Base-by-base conservation (phyloP, 2,329 filamentous ascomycete genomes). In the Ceratocystis variospora region DNA sequence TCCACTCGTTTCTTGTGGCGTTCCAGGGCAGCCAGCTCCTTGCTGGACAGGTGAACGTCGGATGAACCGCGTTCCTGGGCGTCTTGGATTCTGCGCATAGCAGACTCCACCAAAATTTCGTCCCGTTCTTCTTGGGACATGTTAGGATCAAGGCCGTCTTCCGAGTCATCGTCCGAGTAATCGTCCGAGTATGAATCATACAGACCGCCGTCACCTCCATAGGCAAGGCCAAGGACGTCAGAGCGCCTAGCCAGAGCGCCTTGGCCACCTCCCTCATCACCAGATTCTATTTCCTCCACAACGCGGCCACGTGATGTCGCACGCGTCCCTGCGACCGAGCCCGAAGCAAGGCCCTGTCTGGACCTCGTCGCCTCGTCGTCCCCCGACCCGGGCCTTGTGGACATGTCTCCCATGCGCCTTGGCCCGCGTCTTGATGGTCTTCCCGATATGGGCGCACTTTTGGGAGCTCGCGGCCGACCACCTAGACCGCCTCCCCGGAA, bases 401-500 rank as follows among this genome's bases (percentile, higher is more conserved):
- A 53, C 59, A 68, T 66, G 64, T 68, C 76, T 72, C 74, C 79
- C 78, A 72, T 73, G 73, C 63, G 66, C 65, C 83, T 84, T 81
- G 83, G 82, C 79, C 81, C 85, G 83, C 86, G 88, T 88, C 90
- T 88, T 83, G 90, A 66, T 68, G 91, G 90, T 96, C 93, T 96
- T 96, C 92, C 93, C 93, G 89, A 92, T 85, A 81, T 87, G 89
- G 92, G 91, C 91, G 88, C 87, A 83, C 78, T 79, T 86, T 87
- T 82, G 84, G 92, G 93, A 96, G 92, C 88, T 94, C 88, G 94
- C 94, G 93, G 93, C 90, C 93, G 94, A 97, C 92, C 92, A 95
- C 84, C 87, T 97, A 99, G 89, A 99, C 94, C 92, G 94, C 93
- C 93, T 99, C 94, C 92, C 95, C 94, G 83, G 93, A 96, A 96